Evolutionary conservation across 805 yeast genomes (phyloP).

Genomic region (Wickerhamiella musiphila): DNA sequence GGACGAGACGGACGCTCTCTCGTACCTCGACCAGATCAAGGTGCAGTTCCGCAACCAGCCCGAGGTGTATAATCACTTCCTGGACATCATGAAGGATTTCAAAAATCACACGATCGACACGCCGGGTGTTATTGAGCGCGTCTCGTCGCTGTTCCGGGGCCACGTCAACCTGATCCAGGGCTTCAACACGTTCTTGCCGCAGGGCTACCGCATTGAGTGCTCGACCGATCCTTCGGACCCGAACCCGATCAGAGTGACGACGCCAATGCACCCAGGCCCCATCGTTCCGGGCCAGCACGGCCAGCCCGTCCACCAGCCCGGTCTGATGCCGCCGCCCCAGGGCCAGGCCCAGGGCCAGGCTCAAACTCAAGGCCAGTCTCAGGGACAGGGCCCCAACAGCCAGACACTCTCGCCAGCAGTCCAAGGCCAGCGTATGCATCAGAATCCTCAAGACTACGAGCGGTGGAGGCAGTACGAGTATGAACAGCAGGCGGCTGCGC

Average conservation of each 20-base stretch:
- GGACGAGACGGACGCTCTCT: conserved; percentile 89
- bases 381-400: conserved; percentile 5
- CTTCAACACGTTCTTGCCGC: conserved; percentile 91
- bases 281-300: background rate
- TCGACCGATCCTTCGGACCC: conserved; percentile 79
- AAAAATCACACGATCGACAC: conserved; percentile 92
- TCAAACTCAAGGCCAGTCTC: no score
- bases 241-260: conserved; percentile 81
- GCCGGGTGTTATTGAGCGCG: conserved; percentile 95
- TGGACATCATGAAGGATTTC: conserved; percentile 97
- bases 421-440: no score
- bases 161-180: conserved; percentile 90
- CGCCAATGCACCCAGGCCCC: conserved; percentile 40
- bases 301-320: conserved; percentile 8
- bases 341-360: conserved; percentile 7
- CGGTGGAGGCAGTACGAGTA: no score
- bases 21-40: conserved; percentile 91
- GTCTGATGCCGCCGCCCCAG: conserved; percentile 3
- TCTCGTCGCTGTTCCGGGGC: conserved; percentile 76
- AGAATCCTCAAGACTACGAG: background rate
- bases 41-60: conserved; percentile 82
- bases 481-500: no score
- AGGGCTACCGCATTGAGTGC: conserved; percentile 87
- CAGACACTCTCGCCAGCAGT: conserved; percentile 4
- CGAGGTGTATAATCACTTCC: conserved; percentile 86